Evolutionary conservation across 257 asterid species (phyloP), one percentile per base, ranked within the genome.

Genomic region (Eucommia ulmoides): DNA sequence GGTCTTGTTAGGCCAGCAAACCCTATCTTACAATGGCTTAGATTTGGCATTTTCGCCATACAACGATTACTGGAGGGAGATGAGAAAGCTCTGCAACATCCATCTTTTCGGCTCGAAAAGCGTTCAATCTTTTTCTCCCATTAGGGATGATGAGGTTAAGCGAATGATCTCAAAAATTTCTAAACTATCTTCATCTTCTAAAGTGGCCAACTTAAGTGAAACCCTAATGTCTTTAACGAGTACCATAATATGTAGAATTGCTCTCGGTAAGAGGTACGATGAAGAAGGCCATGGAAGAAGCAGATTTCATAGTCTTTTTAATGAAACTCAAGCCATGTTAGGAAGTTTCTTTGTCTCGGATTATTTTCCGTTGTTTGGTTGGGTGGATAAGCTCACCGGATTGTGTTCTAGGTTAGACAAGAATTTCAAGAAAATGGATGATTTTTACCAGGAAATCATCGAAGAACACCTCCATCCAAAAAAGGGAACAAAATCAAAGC

Each of bases 311-410:
- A n/a, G n/a, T n/a, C n/a, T n/a, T n/a, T n/a, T n/a, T n/a, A n/a
- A n/a, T n/a, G n/a, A n/a, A n/a, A n/a, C n/a, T n/a, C n/a, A n/a
- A n/a, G n/a, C n/a, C n/a, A n/a, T n/a, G n/a, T n/a, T n/a, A n/a
- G n/a, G n/a, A n/a, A n/a, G n/a, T n/a, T n/a, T 42, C 48, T 42
- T 15, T 42, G 48, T 18, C 7, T 42, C 65, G 2, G 65, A 65
- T 35, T 59, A 52, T 22, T 24, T 57, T 46, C 71, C 71, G 0
- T n/a, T 20, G 2, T 20, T 58, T 1, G 10, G 62, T 7, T 65
- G 65, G 61, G 15, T 65, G 29, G 71, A 65, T 17, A 59, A 42
- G 33, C 33, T 65, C 17, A 19, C 26, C 1, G 65, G 71, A 8
- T 24, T 48, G 55, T 2, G 1, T 49, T 8, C 52, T 19, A 48